phyloP scores from a whole-genome alignment of 2,329 filamentous ascomycete genomes.

The Pestalotiopsis sp. region DNA sequence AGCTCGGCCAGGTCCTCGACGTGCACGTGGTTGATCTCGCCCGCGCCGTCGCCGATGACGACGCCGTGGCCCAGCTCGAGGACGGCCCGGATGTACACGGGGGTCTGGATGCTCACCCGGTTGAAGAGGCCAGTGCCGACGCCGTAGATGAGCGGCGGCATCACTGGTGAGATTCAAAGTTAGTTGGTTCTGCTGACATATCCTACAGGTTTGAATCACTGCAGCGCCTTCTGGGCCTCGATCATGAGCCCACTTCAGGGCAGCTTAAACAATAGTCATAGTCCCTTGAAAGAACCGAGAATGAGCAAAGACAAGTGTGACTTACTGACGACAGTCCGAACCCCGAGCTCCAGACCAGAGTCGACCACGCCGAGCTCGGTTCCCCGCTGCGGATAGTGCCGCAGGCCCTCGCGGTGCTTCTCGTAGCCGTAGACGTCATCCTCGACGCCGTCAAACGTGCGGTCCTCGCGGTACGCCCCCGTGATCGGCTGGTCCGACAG shows the following conservation, averaged over 20 bases:
- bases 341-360: conserved; percentile 36
- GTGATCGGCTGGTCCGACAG: conserved; percentile 44
- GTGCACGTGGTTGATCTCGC: conserved; percentile 47
- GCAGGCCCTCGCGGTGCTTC: conserved; percentile 34
- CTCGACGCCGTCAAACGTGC: conserved; percentile 40
- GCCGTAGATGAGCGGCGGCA: conserved; percentile 49
- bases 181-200: neutral
- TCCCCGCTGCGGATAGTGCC: conserved; percentile 44
- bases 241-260: neutral
- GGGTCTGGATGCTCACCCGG: conserved; percentile 39
- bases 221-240: too few relatives aligned
- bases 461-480: conserved; percentile 7
- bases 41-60: conserved; percentile 34
- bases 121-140: conserved; percentile 45
- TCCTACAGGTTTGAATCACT: too few relatives aligned
- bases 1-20: conserved; percentile 44
- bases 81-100: conserved; percentile 19
- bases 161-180: neutral
- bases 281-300: neutral
- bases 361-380: conserved; percentile 46
- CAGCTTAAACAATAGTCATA: neutral
- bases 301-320: neutral
- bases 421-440: conserved; percentile 47
- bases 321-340: conserved; percentile 42
- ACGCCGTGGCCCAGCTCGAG: conserved; percentile 29